These are phyloP conservation scores for Millerozyma acaciae DNA, from an alignment of 805 yeast species.

Conservation along the genomic window DNA sequence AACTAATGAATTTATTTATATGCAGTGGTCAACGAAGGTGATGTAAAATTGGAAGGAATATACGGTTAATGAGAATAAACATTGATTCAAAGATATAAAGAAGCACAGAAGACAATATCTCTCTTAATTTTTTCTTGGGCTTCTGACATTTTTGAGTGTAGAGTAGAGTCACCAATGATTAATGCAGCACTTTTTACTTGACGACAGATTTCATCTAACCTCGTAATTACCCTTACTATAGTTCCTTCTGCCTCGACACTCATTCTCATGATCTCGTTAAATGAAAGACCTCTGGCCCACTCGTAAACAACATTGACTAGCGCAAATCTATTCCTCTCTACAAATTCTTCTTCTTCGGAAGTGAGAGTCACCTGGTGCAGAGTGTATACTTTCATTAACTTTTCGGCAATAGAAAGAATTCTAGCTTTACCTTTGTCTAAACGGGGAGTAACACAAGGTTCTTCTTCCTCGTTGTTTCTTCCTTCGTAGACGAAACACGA, in stretches of 20 bases:
- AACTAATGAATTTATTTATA: neutral
- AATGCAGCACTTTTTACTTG: constrained; percentile 92
- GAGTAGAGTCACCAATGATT: constrained; percentile 88
- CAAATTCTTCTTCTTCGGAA: constrained; percentile 78
- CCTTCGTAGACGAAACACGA: constrained; percentile 95
- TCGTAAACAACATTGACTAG: constrained; percentile 92
- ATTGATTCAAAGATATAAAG: constrained; percentile 82
- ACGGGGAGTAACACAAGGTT: constrained; percentile 67
- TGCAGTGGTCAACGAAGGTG: no score
- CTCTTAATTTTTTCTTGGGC: constrained; percentile 95
- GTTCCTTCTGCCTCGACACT: constrained; percentile 94
- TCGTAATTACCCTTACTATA: constrained; percentile 90
- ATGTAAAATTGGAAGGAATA: no score
- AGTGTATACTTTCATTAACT: constrained; percentile 57
- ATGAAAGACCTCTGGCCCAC: constrained; percentile 94
- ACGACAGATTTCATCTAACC: constrained; percentile 91
- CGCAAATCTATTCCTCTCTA: constrained; percentile 82
- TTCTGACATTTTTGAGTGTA: constrained; percentile 82
- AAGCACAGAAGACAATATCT: constrained; percentile 96
- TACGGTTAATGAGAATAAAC: no score
- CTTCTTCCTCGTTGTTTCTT: constrained; percentile 58
- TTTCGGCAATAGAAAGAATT: constrained; percentile 67
- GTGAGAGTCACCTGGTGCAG: constrained; percentile 72
- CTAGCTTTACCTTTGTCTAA: constrained; percentile 64
- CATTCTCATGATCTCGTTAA: constrained; percentile 84